Evolutionary conservation across 2,329 filamentous ascomycete genomes (phyloP).

Genomic region (Cladorrhinum sp.): DNA sequence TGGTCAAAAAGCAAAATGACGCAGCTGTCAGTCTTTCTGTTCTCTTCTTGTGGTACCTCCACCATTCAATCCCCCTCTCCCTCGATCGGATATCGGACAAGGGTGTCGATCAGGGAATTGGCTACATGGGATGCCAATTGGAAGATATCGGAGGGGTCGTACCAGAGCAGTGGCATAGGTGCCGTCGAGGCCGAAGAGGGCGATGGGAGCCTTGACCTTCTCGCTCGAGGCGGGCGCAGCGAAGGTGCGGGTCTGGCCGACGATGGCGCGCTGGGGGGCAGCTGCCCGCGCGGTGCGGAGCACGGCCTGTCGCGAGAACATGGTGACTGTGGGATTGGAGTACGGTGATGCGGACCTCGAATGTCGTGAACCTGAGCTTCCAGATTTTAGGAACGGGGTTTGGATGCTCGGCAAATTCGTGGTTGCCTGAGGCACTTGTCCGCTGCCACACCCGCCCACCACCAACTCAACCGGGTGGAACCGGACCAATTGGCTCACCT

Average conservation of each 20-base stretch:
- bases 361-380: slow-evolving; percentile 30
- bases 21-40: slow-evolving; percentile 33
- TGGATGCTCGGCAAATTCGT: slow-evolving; percentile 27
- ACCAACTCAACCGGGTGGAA: slow-evolving; percentile 16
- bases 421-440: slow-evolving; percentile 27
- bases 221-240: slow-evolving; percentile 62
- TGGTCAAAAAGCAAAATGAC: slow-evolving; percentile 34
- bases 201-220: slow-evolving; percentile 77
- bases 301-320: slow-evolving; percentile 60
- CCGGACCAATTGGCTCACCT: slow-evolving; percentile 13
- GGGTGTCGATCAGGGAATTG: too few relatives aligned
- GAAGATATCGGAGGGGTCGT: slow-evolving; percentile 45
- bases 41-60: neutral
- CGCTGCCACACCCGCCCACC: slow-evolving; percentile 3
- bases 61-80: neutral
- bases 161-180: slow-evolving; percentile 99
- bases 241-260: slow-evolving; percentile 70
- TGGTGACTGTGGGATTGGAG: slow-evolving; percentile 36
- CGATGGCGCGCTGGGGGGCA: slow-evolving; percentile 57
- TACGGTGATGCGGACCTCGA: slow-evolving; percentile 27
- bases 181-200: slow-evolving; percentile 93
- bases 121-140: too few relatives aligned
- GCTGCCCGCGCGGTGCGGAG: slow-evolving; percentile 55
- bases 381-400: slow-evolving; percentile 29
- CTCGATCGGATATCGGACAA: too few relatives aligned